Conservation (phyloP, 2,329 filamentous ascomycete genomes). For the Colletotrichum sp. region DNA sequence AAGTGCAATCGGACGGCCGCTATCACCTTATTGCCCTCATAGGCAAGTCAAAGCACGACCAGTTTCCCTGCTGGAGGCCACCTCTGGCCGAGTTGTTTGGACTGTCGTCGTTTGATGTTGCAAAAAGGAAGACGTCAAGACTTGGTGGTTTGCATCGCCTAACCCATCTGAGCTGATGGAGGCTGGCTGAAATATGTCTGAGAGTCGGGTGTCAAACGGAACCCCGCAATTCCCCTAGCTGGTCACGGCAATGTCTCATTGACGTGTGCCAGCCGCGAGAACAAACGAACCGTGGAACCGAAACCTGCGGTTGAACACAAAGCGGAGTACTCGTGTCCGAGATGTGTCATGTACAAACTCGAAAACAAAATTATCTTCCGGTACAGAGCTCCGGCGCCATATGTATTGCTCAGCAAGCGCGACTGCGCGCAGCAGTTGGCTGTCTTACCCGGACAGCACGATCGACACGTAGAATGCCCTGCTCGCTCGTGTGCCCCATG, state of each 20-base stretch:
- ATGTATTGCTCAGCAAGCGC: not conserved
- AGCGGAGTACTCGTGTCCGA: not conserved
- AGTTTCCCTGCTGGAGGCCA: not conserved
- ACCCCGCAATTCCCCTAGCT: conserved; percentile 1
- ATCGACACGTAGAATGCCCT: not conserved
- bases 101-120: not conserved
- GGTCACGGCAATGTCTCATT: not conserved
- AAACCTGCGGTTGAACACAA: not conserved
- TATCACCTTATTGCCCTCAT: not conserved
- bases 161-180: not conserved
- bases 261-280: not conserved
- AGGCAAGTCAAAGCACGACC: not conserved
- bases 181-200: not conserved
- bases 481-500: not conserved
- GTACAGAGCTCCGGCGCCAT: not conserved
- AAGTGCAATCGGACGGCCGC: not conserved
- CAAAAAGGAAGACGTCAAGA: not conserved
- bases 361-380: not conserved
- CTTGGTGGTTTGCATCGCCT: not conserved
- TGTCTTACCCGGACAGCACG: not conserved
- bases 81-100: not conserved
- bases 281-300: not conserved
- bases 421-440: not conserved
- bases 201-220: conserved; percentile 2
- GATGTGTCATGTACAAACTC: not conserved